Conservation (phyloP, 2,329 filamentous ascomycete species). For the Penicillium sp. region DNA sequence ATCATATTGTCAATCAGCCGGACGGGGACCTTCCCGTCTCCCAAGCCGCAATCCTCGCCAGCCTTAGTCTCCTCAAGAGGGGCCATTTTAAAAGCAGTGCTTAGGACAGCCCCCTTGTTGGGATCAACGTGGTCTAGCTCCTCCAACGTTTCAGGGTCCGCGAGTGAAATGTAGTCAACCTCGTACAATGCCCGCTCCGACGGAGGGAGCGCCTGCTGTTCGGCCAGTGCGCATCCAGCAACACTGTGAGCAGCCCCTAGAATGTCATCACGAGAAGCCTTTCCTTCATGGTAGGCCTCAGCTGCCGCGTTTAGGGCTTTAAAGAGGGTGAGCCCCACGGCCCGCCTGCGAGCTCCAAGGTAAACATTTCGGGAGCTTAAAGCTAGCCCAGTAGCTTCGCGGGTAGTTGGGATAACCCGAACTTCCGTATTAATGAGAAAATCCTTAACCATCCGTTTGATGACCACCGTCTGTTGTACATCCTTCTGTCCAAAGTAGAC, state of each 20-base stretch:
- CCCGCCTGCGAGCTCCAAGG: conserved; percentile 72
- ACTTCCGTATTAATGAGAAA: conserved; percentile 79
- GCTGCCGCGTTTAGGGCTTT: conserved; percentile 72
- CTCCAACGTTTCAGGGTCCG: conserved; percentile 79
- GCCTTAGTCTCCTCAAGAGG: conserved; percentile 70
- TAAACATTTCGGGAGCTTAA: conserved; percentile 95
- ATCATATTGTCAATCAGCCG: conserved; percentile 94
- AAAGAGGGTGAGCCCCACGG: conserved; percentile 70
- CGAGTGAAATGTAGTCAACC: conserved; percentile 89
- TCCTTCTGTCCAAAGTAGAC: conserved; percentile 98
- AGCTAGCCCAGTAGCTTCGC: conserved; percentile 80
- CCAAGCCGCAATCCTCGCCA: conserved; percentile 71
- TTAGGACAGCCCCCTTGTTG: conserved; percentile 75
- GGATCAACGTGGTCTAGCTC: conserved; percentile 74
- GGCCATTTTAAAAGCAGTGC: conserved; percentile 87
- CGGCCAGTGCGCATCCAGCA: conserved; percentile 54
- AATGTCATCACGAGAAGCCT: conserved; percentile 63
- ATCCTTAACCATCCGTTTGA: conserved; percentile 83
- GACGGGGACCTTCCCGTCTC: conserved; percentile 73
- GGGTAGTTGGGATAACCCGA: conserved; percentile 70
- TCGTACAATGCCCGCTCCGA: conserved; percentile 70
- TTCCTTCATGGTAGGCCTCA: conserved; percentile 59
- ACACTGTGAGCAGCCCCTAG: conserved; percentile 69
- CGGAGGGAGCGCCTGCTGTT: conserved; percentile 63
- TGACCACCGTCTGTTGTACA: conserved; percentile 90